Percentiles rank a stretch among this genome's conserved stretches.
Conservation (phyloP, 352 stramenopile species). For the Pelagophyceae sp. region DNA sequence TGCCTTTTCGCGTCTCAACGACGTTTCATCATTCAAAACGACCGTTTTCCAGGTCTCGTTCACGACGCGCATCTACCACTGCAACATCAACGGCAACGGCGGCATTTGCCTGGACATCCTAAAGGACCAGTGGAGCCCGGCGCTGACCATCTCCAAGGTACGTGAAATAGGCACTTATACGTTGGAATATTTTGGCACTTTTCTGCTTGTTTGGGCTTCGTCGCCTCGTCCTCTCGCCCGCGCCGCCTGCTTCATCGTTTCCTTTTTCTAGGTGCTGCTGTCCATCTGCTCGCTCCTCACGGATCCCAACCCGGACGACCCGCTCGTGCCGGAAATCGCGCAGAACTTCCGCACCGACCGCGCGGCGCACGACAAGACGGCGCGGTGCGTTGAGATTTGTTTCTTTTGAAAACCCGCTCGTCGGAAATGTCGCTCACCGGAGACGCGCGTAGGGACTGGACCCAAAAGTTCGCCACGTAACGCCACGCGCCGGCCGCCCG, state of each 20-base stretch:
- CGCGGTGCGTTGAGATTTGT: too few species aligned
- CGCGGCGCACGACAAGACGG: conserved; percentile 21
- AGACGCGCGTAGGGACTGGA: too few species aligned
- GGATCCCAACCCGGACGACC: conserved; percentile 98
- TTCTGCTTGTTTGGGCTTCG: conserved; percentile 1
- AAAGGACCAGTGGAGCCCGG: conserved; percentile 98
- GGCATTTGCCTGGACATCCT: conserved; percentile 99
- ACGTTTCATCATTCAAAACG: conserved; percentile 47
- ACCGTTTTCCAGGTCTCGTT: too few species aligned
- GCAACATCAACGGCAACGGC: conserved; percentile 99
- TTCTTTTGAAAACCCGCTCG: neutral
- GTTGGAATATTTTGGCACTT: neutral
- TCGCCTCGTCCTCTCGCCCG: conserved; percentile 23
- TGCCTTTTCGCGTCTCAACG: too few species aligned
- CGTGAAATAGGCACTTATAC: too few species aligned
- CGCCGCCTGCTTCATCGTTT: too few species aligned
- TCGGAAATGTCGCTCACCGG: too few species aligned
- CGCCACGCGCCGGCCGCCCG: too few species aligned
- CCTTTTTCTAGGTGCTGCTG: too few species aligned
- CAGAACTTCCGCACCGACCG: conserved; percentile 75
- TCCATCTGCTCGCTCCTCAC: conserved; percentile 98
- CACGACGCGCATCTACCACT: conserved; percentile 99
- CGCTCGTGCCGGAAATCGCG: conserved; percentile 85
- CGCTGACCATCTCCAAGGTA: conserved; percentile 98
- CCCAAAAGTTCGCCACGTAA: too few species aligned